Base-by-base conservation (phyloP, 768 basidiomycete species). In the Termitomyces sp. region DNA sequence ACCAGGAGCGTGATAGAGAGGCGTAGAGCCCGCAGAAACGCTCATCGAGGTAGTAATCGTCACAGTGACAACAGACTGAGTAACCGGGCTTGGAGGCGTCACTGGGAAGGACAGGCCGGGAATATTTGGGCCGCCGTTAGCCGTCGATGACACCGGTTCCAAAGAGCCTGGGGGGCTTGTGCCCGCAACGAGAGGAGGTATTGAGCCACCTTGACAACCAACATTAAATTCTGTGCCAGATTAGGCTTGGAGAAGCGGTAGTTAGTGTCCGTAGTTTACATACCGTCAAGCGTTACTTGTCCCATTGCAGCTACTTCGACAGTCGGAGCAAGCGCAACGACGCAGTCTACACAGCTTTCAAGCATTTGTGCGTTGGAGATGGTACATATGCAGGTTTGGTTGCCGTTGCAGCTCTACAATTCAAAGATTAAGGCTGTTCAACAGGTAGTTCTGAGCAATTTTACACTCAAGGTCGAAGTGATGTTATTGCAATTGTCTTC, bases 311-410 rank as follows among this genome's bases (percentile, higher is more conserved):
- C 59, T 2, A 51, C 54, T 1, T 47, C 31, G 3, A 27, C 27
- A 2, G 65, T 65, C 0, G 70, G 64, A 34, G 59, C 61, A 9
- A 61, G 46, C 3, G 58, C 53, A 12, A 65, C 61, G 6, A 70
- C 59, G 54, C 74, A 77, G 50, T 72, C 67, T 42, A 75, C 66
- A 54, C 76, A 77, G 2, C 44, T 57, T 34, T 71, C 66, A 9
- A 77, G 61, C 18, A 58, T 48, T 0, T 31, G 54, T 30, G 69
- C 68, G 47, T 70, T 67, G 30, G 63, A 31, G 11, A 55, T 50
- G 6, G 67, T 69, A 45, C 73, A 74, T 6, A 71, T 16, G 54
- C 73, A 74, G 8, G 54, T 49, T 16, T 51, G 60, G n/a, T 20
- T n/a, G 0, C 56, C 62, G n/a, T 34, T 57, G 52, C 73, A 74